Percentiles rank a stretch among this genome's conserved stretches.
These are phyloP conservation scores for Liriodendron chinense DNA, from an alignment of 164 flowering plant species.

Conservation along the genomic window DNA sequence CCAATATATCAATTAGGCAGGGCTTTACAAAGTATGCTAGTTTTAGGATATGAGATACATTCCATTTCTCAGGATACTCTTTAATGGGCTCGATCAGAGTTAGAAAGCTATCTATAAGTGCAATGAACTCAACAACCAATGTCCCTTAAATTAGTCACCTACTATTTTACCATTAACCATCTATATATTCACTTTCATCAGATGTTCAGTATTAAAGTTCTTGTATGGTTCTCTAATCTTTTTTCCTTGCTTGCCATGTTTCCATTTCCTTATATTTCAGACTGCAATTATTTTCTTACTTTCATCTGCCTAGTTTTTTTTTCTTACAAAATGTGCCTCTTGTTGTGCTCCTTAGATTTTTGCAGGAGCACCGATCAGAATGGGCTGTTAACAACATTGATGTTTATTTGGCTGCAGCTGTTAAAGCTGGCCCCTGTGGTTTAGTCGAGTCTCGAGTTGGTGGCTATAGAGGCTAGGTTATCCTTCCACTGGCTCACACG, in stretches of 20 bases:
- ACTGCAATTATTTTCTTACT: background rate
- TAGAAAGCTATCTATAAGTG: too few species aligned
- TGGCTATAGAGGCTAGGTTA: constrained; percentile 73
- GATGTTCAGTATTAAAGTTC: too few species aligned
- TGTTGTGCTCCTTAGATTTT: constrained; percentile 78
- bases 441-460: constrained; percentile 68
- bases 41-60: too few species aligned
- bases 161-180: too few species aligned
- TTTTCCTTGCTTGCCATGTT: background rate
- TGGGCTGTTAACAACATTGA: constrained; percentile 99
- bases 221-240: background rate
- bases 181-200: too few species aligned
- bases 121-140: too few species aligned
- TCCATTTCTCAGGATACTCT: too few species aligned
- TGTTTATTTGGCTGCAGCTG: constrained; percentile 83
- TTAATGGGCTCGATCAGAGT: too few species aligned
- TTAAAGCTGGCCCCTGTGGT: constrained; percentile 74
- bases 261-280: background rate
- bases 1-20: too few species aligned
- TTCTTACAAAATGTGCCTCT: constrained; percentile 87
- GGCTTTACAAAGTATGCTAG: too few species aligned
- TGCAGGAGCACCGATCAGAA: constrained; percentile 95
- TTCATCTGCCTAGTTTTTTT: background rate
- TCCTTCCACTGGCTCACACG: constrained; percentile 89
- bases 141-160: too few species aligned